Percentiles rank a stretch among this genome's conserved stretches.
These are phyloP conservation scores for Trichoderma sp. DNA, from an alignment of 2,329 filamentous ascomycete genomes.

Conservation along the genomic window DNA sequence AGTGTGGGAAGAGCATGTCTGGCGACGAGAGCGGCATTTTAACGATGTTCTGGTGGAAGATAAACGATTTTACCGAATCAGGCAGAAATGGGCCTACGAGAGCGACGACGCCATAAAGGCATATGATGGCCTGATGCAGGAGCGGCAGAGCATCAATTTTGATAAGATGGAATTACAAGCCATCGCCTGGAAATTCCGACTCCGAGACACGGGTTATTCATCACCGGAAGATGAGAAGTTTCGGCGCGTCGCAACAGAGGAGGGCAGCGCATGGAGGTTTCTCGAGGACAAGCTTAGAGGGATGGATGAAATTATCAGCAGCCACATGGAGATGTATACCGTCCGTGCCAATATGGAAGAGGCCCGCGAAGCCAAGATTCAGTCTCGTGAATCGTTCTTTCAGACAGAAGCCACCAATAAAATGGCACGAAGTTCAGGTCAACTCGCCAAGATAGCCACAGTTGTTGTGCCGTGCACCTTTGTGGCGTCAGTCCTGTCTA, in stretches of 20 bases:
- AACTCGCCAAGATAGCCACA: not conserved
- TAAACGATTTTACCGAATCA: not conserved
- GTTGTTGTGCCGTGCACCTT: not conserved
- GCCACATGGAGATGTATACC: not conserved
- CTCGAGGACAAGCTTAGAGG: not conserved
- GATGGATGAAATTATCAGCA: not conserved
- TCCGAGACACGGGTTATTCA: not conserved
- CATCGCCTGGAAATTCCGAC: not conserved
- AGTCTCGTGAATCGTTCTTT: not conserved
- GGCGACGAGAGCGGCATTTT: not conserved
- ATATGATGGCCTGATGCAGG: not conserved
- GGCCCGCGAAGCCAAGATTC: not conserved
- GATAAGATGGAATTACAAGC: not conserved
- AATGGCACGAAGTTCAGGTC: not conserved
- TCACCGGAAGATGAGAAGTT: not conserved
- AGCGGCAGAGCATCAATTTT: not conserved
- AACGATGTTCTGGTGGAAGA: not conserved
- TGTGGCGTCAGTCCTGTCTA: not conserved
- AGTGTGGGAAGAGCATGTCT: not conserved
- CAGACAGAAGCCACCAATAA: not conserved
- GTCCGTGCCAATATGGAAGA: not conserved
- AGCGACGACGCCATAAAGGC: not conserved
- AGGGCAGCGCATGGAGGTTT: not conserved
- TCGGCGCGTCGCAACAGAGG: not conserved
- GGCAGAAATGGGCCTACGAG: not conserved